These are phyloP conservation scores for Glycine tomentella DNA, from an alignment of 306 rosid genomes.

Conservation along the genomic window DNA sequence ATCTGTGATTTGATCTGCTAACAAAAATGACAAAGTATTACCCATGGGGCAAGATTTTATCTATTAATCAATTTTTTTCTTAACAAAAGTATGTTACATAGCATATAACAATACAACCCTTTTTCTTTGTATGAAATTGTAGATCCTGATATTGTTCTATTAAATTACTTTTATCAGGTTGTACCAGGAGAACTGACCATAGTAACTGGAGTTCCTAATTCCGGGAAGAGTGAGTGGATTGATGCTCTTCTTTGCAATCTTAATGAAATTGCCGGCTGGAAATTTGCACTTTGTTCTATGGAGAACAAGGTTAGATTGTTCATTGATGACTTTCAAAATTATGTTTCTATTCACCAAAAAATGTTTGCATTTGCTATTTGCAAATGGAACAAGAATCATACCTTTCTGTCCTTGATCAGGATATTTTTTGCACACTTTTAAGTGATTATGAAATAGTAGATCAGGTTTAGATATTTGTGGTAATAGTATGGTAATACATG, in stretches of 20 bases:
- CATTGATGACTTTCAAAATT: conserved; percentile 37
- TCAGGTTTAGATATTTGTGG: conserved; percentile 19
- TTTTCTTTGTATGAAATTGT: conserved; percentile 10
- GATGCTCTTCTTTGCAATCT: conserved; percentile 98
- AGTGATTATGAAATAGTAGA: conserved; percentile 15
- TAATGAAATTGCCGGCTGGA: conserved; percentile 73
- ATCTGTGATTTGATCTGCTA: conserved; percentile 19
- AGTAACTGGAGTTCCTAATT: conserved; percentile 95
- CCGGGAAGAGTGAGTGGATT: conserved; percentile 99
- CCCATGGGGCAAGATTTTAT: conserved; percentile 24
- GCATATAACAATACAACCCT: not conserved
- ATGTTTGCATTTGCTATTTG: not conserved
- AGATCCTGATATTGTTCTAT: conserved; percentile 30
- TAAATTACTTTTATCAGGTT: conserved; percentile 61
- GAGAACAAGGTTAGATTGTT: conserved; percentile 80
- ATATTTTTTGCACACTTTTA: conserved; percentile 13
- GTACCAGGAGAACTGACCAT: conserved; percentile 95
- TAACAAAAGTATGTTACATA: not conserved
- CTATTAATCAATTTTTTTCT: conserved; percentile 8
- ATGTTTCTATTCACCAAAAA: not conserved
- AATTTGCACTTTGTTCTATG: conserved; percentile 94
- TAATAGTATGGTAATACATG: conserved; percentile 2
- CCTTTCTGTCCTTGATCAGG: not conserved
- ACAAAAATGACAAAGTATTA: not conserved
- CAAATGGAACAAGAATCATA: conserved; percentile 9